Conservation (phyloP, 2,329 filamentous ascomycete genomes). For the Ophiocordyceps camponoti-floridani region DNA sequence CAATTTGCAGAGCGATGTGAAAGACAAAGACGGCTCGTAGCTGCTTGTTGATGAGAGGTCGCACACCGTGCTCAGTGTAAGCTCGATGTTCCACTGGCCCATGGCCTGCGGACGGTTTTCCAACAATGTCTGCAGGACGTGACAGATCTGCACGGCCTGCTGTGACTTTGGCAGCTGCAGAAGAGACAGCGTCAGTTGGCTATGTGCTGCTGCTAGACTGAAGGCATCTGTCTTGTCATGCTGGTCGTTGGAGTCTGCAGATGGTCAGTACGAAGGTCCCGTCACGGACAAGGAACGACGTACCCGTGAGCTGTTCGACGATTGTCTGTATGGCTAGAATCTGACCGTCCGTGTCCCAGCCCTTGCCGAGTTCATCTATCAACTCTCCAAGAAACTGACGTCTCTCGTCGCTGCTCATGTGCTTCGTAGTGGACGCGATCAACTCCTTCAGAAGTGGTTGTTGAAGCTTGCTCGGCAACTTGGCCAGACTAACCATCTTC, state of each 20-base stretch:
- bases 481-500: constrained; percentile 12
- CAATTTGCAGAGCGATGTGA: constrained; percentile 30
- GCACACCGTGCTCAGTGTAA: constrained; percentile 27
- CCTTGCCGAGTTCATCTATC: constrained; percentile 12
- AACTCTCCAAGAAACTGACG: constrained; percentile 21
- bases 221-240: constrained; percentile 12
- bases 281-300: not conserved
- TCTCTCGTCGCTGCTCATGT: constrained; percentile 15
- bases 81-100: constrained; percentile 40
- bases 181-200: constrained; percentile 16
- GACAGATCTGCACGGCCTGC: constrained; percentile 20
- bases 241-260: constrained; percentile 12
- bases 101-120: constrained; percentile 31
- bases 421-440: constrained; percentile 13
- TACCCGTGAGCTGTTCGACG: constrained; percentile 20
- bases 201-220: constrained; percentile 22
- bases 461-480: constrained; percentile 11
- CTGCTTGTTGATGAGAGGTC: constrained; percentile 12
- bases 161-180: constrained; percentile 13
- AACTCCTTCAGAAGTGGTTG: constrained; percentile 15
- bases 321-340: constrained; percentile 25
- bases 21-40: constrained; percentile 17
- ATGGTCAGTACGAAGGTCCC: not conserved
- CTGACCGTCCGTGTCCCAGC: constrained; percentile 18
- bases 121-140: constrained; percentile 25